Evolutionary conservation across 148 eudicot genomes (phyloP).

Genomic region (Heliamphora exappendiculata): DNA sequence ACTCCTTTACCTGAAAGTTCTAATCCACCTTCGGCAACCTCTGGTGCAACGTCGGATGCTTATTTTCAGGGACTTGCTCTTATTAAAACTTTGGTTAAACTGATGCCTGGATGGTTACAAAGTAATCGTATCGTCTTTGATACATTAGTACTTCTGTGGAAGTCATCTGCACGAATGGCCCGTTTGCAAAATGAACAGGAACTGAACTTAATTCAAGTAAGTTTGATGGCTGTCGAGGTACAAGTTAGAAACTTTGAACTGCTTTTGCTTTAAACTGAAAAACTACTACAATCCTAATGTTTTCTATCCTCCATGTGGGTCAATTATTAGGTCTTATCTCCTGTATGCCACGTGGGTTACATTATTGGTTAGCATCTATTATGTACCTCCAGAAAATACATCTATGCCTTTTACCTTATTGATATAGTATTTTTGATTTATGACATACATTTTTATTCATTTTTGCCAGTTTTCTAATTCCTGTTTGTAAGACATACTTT

Average conservation of each 20-base stretch:
- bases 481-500: not conserved
- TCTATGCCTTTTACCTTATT: not conserved
- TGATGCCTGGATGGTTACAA: constrained; percentile 94
- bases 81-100: constrained; percentile 77
- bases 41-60: constrained; percentile 56
- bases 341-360: not conserved
- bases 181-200: constrained; percentile 93
- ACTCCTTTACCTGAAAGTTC: constrained; percentile 55
- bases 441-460: too few relatives aligned
- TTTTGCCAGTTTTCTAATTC: not conserved
- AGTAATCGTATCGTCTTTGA: constrained; percentile 78
- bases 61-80: constrained; percentile 88
- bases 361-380: not conserved
- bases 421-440: not conserved
- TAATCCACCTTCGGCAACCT: constrained; percentile 28
- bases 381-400: not conserved
- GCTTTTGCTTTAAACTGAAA: not conserved
- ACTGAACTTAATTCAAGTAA: constrained; percentile 77
- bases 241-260: not conserved
- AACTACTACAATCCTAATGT: not conserved
- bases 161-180: constrained; percentile 74
- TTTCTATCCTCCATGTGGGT: not conserved
- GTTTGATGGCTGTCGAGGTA: constrained; percentile 11
- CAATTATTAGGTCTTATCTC: not conserved
- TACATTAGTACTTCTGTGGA: constrained; percentile 78